Conservation (phyloP, 1,139 yeast genomes). For the Kodamaea fungicola region DNA sequence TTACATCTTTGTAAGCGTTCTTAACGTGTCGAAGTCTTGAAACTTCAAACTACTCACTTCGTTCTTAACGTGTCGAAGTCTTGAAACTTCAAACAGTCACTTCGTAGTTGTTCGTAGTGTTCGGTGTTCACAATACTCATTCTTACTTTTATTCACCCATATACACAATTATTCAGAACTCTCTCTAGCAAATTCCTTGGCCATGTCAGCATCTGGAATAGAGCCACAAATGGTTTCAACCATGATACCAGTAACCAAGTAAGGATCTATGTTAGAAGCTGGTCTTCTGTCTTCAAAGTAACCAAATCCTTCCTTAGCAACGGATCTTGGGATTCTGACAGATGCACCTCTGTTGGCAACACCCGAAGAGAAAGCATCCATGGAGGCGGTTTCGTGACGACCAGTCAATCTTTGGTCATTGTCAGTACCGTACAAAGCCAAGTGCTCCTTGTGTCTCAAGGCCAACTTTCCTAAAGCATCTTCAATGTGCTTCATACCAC, state of each 20-base stretch:
- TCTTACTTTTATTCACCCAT: no score
- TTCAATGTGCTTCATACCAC: slow-evolving; percentile 94
- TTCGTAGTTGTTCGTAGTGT: no score
- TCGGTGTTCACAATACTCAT: no score
- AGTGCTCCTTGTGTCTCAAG: slow-evolving; percentile 95
- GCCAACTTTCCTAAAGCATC: slow-evolving; percentile 90
- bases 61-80: no score
- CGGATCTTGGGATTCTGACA: slow-evolving; percentile 97
- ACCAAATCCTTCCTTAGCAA: slow-evolving; percentile 96
- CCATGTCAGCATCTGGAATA: slow-evolving; percentile 94
- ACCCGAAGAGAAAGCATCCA: slow-evolving; percentile 88
- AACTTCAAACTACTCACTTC: no score
- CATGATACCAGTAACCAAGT: slow-evolving; percentile 97
- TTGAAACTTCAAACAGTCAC: no score
- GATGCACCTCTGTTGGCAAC: slow-evolving; percentile 99
- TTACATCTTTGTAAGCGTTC: no score
- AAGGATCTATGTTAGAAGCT: slow-evolving; percentile 98
- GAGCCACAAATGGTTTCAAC: slow-evolving; percentile 96
- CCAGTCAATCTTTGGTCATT: slow-evolving; percentile 95
- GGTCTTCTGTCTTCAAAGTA: slow-evolving; percentile 99
- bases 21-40: no score
- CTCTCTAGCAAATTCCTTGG: slow-evolving; percentile 82
- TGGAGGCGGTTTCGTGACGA: slow-evolving; percentile 96
- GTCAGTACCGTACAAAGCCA: slow-evolving; percentile 91
- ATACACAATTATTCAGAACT: slow-evolving; percentile 23